These are phyloP conservation scores for Aspergillus phoenicis DNA, from an alignment of 2,329 filamentous ascomycete genomes.

Conservation along the genomic window DNA sequence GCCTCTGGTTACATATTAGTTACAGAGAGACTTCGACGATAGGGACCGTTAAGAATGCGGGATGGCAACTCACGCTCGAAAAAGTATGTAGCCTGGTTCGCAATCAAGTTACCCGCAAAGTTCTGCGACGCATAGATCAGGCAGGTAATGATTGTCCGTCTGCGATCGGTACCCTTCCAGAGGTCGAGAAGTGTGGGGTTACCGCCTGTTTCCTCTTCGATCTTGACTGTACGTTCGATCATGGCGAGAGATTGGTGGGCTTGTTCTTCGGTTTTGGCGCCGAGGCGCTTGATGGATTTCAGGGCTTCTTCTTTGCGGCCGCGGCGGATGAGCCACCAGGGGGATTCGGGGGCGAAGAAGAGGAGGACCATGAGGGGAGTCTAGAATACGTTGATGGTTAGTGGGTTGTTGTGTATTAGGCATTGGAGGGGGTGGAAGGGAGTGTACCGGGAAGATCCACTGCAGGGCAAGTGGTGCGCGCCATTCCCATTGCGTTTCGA, in stretches of 20 bases:
- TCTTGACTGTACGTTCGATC: conserved; percentile 38
- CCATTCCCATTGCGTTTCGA: conserved; percentile 29
- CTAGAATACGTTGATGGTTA: conserved; percentile 8
- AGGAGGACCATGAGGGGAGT: conserved; percentile 31
- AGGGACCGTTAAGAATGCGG: neutral
- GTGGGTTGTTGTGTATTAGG: neutral
- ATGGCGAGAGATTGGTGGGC: conserved; percentile 31
- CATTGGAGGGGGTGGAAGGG: neutral
- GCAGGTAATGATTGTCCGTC: conserved; percentile 37
- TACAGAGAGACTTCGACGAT: neutral
- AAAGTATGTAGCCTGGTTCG: conserved; percentile 65
- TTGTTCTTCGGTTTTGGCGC: conserved; percentile 17
- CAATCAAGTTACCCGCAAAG: conserved; percentile 64
- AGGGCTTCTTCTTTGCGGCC: conserved; percentile 29
- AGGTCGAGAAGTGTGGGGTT: conserved; percentile 34
- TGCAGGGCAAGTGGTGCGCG: conserved; percentile 31
- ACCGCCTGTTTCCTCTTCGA: conserved; percentile 31
- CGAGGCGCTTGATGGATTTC: conserved; percentile 29
- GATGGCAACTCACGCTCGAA: conserved; percentile 45
- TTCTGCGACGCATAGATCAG: conserved; percentile 43
- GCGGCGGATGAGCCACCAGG: conserved; percentile 33
- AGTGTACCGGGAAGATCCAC: conserved; percentile 35
- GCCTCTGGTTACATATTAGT: conserved; percentile 28
- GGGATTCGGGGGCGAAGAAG: conserved; percentile 32
- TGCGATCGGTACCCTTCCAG: conserved; percentile 35